A percentile compares a stretch with the other conserved stretches of the same genome.
phyloP scores from a whole-genome alignment of 768 basidiomycete genomes.

The Phylloporus scabripes region DNA sequence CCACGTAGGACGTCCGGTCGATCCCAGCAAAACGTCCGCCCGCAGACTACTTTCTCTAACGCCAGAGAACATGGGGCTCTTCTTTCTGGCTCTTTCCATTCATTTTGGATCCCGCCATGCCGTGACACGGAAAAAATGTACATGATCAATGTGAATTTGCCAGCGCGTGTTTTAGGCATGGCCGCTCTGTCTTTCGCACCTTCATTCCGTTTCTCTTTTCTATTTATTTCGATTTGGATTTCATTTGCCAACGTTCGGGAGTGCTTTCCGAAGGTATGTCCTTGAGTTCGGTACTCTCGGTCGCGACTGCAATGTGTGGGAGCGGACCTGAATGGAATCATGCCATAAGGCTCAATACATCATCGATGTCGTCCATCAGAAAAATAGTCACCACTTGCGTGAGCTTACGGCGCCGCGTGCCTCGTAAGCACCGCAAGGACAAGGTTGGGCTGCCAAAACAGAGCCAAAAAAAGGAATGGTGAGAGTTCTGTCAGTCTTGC shows the following conservation, averaged over 20 bases:
- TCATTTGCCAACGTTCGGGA: neutral
- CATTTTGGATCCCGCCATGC: constrained; percentile 7
- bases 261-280: neutral
- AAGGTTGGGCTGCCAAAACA: constrained; percentile 14
- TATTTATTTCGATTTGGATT: neutral
- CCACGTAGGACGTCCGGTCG: constrained; percentile 67
- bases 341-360: neutral
- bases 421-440: constrained; percentile 28
- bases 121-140: constrained; percentile 13
- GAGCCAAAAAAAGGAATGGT: neutral
- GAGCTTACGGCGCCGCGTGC: constrained; percentile 9
- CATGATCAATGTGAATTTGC: neutral
- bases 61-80: neutral
- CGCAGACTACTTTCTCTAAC: constrained; percentile 78
- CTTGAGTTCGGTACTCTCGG: neutral
- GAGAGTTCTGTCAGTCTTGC: neutral
- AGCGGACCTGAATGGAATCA: constrained; percentile 1
- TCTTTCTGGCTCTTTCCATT: neutral
- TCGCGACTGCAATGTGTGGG: constrained; percentile 18
- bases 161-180: constrained; percentile 28
- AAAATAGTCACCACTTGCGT: neutral
- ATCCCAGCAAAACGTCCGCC: constrained; percentile 81
- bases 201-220: constrained; percentile 8
- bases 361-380: constrained; percentile 16
- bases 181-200: constrained; percentile 15